Evolutionary conservation across 768 basidiomycete species (phyloP).

Genomic region (Leccinum disarticulatum): DNA sequence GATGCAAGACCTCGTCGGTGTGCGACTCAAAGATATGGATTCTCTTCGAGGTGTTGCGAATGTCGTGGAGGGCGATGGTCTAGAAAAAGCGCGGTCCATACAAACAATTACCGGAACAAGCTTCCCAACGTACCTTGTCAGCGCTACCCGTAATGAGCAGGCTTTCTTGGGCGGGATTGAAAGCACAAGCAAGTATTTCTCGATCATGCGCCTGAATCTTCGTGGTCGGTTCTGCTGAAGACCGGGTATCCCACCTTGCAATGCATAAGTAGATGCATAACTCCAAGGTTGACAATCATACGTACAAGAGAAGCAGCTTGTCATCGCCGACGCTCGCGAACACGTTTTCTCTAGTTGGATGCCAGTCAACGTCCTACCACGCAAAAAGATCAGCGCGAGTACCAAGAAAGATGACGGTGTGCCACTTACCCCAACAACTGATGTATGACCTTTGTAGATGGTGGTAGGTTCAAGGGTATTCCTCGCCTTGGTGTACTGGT

Average conservation of each 20-base stretch:
- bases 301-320: slow-evolving; percentile 89
- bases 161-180: slow-evolving; percentile 78
- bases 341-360: slow-evolving; percentile 73
- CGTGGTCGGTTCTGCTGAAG: slow-evolving; percentile 62
- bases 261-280: slow-evolving; percentile 1
- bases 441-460: slow-evolving; percentile 85
- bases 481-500: slow-evolving; percentile 79
- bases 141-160: slow-evolving; percentile 89
- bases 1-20: slow-evolving; percentile 90
- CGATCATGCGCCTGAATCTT: slow-evolving; percentile 85
- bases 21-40: slow-evolving; percentile 92
- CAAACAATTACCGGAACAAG: background rate
- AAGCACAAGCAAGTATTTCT: slow-evolving; percentile 89
- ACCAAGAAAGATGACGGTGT: background rate
- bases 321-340: slow-evolving; percentile 98
- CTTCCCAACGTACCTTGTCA: slow-evolving; percentile 66
- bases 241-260: slow-evolving; percentile 88
- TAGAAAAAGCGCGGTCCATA: slow-evolving; percentile 30
- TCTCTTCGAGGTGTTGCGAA: slow-evolving; percentile 67
- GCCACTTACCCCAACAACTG: slow-evolving; percentile 81
- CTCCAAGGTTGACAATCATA: slow-evolving; percentile 6
- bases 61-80: slow-evolving; percentile 89
- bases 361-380: slow-evolving; percentile 93
- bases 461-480: slow-evolving; percentile 79
- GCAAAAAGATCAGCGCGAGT: background rate